Conservation (phyloP, 345 rosid genomes). For the Moringa oleifera region DNA sequence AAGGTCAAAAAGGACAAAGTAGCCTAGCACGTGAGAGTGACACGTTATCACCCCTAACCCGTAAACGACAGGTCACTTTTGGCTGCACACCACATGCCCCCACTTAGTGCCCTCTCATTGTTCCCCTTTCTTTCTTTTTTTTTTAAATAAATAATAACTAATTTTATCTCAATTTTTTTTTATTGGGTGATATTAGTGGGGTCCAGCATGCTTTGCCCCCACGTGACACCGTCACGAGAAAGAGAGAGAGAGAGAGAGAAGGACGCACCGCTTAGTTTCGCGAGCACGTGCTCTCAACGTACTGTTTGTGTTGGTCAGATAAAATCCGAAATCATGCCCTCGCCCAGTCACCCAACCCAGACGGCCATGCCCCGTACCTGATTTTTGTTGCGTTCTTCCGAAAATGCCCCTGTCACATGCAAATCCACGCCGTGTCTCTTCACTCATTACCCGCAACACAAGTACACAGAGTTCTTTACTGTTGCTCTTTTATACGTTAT, state of each 20-base stretch:
- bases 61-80: slow-evolving; percentile 29
- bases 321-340: neutral
- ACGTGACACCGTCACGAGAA: neutral
- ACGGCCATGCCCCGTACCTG: neutral
- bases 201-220: neutral
- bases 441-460: too few species aligned
- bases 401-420: too few species aligned
- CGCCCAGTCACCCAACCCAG: too few species aligned
- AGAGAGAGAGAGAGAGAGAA: neutral
- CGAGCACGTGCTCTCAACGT: neutral
- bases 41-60: slow-evolving; percentile 23
- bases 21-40: slow-evolving; percentile 14
- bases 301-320: neutral
- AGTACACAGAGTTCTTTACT: too few species aligned
- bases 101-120: slow-evolving; percentile 14
- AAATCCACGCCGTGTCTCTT: too few species aligned
- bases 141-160: too few species aligned
- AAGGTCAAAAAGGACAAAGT: neutral
- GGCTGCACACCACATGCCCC: slow-evolving; percentile 32
- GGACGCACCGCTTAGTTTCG: neutral
- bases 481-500: too few species aligned
- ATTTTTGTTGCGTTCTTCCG: too few species aligned
- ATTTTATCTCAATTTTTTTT: neutral
- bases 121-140: neutral
- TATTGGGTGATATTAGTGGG: neutral